Evolutionary conservation across 2,329 filamentous ascomycete genomes (phyloP).

Genomic region (Pseudogymnoascus sp.): DNA sequence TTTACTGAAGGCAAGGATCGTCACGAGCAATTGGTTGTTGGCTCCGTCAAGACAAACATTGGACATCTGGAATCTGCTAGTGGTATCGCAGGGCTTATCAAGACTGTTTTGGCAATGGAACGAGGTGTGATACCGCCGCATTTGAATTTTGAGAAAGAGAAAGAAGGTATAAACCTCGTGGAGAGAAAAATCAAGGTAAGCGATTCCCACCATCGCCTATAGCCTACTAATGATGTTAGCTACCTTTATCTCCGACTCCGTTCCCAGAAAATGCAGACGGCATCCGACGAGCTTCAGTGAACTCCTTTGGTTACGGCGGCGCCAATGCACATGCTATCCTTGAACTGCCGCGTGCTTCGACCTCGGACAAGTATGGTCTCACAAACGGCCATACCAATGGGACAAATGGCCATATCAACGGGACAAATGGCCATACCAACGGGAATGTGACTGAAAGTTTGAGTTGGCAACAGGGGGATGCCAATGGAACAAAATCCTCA

Average conservation of each 20-base stretch:
- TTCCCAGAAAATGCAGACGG: conserved; percentile 7
- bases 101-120: conserved; percentile 25
- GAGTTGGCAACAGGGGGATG: background rate
- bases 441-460: background rate
- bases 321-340: conserved; percentile 38
- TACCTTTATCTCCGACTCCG: background rate
- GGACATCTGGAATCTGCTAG: conserved; percentile 22
- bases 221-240: background rate
- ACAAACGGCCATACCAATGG: background rate
- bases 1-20: conserved; percentile 16
- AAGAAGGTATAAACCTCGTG: conserved; percentile 30
- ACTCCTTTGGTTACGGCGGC: conserved; percentile 35
- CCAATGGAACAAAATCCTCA: background rate
- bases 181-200: conserved; percentile 32
- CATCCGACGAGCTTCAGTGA: conserved; percentile 14
- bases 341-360: conserved; percentile 16
- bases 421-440: background rate
- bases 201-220: background rate
- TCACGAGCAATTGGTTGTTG: conserved; percentile 11
- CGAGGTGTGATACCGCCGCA: conserved; percentile 24
- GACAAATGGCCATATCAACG: background rate
- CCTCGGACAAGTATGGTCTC: background rate
- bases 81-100: conserved; percentile 19
- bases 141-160: conserved; percentile 30
- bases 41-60: conserved; percentile 22